Evolutionary conservation across 2,329 filamentous ascomycete species (phyloP), one percentile per base, ranked within the genome.

Genomic region (Thermoascus crustaceus): DNA sequence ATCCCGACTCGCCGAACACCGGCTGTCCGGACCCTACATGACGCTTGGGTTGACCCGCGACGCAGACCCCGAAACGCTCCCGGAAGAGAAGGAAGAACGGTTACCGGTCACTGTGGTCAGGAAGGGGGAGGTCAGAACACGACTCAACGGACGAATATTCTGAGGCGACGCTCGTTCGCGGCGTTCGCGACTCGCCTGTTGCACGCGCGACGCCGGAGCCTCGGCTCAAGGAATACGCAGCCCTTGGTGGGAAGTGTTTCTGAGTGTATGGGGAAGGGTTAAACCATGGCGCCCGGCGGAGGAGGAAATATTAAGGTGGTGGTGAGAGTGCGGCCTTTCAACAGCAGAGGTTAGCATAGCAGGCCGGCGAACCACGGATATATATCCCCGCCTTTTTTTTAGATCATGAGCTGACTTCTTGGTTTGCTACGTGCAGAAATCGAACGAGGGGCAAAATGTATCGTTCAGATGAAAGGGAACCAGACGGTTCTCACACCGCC

Each of bases 261-360:
- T 38, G 41, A 44, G 55, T 61, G 48, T 45, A 63, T 63, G 60
- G 58, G 54, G 52, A 37, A 56, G 50, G 47, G 43, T 42, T 27
- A 48, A 63, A 48, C n/a, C 39, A 85, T 85, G 80, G 73, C 76
- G 55, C 71, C 75, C 51, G 73, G 75, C 51, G 85, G 85, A 56
- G 87, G 84, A 67, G 88, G 91, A 59, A 98, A 98, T 60, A 98
- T 98, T 65, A 98, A 98, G 80, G 91, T 98, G 69, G 91, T 98
- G 72, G 91, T 98, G 71, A 80, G 91, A 69, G 81, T 84, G 53
- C 79, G 91, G 60, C 91, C 91, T 33, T 98, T 98, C 69, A 98
- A 98, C 64, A 80, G 78, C 56, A 80, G 88, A 89, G 86, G 87
- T 89, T 72, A 59, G 58, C 53, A 25, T 6, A 17, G 8, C 24